Percentiles rank a stretch among this genome's conserved stretches.
Evolutionary conservation across 1,284 basidiomycete genomes (phyloP).

Genomic region (Stereum hirsutum): DNA sequence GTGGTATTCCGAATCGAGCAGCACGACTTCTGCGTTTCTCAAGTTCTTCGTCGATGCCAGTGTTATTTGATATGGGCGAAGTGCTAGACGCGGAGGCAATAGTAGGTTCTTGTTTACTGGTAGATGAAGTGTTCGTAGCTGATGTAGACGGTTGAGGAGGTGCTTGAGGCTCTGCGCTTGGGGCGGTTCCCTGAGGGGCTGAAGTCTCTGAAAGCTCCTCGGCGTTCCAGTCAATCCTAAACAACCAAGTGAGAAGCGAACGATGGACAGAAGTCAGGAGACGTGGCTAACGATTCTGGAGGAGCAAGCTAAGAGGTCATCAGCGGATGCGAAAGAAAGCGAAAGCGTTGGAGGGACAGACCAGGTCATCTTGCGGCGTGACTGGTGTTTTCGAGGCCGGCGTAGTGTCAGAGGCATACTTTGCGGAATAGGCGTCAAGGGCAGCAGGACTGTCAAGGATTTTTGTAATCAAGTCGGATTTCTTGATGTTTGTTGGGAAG

Average conservation of each 20-base stretch:
- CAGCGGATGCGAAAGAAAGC: background rate
- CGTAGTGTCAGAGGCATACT: slow-evolving; percentile 11
- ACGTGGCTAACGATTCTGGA: slow-evolving; percentile 33
- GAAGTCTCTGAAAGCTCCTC: background rate
- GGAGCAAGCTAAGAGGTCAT: slow-evolving; percentile 26
- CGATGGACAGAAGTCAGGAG: background rate
- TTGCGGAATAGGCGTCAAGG: slow-evolving; percentile 33
- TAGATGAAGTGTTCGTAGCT: background rate
- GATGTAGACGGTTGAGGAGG: background rate
- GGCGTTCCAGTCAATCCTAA: slow-evolving; percentile 7
- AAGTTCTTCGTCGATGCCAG: slow-evolving; percentile 33
- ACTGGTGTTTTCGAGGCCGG: background rate
- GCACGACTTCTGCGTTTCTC: slow-evolving; percentile 55
- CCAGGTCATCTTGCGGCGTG: slow-evolving; percentile 13
- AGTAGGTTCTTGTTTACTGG: too few species aligned
- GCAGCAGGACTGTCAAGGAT: slow-evolving; percentile 46
- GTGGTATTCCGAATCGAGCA: slow-evolving; percentile 58
- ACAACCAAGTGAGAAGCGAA: background rate
- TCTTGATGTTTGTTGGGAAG: slow-evolving; percentile 48
- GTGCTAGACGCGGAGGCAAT: background rate
- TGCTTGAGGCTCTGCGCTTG: background rate
- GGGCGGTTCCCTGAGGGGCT: background rate
- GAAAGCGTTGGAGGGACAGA: slow-evolving; percentile 11
- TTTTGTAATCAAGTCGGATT: slow-evolving; percentile 55
- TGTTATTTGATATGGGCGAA: background rate